Percentiles rank a stretch among this genome's conserved stretches.
Evolutionary conservation across 306 rosid species (phyloP).

Genomic region (Echinosophora koreensis): DNA sequence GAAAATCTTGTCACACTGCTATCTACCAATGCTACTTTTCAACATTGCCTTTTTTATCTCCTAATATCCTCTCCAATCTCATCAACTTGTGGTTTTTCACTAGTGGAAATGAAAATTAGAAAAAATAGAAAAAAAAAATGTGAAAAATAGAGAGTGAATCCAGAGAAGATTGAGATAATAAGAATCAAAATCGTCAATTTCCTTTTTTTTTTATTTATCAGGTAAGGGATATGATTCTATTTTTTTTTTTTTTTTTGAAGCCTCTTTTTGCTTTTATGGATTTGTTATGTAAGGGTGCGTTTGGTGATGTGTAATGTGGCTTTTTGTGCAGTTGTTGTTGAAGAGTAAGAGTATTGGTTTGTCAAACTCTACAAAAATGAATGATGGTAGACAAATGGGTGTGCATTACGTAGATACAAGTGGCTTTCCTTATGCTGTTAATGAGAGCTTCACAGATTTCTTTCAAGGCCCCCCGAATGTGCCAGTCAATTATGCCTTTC

Average conservation of each 20-base stretch:
- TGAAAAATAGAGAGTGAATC: no score
- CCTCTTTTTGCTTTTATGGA: slow-evolving; percentile 15
- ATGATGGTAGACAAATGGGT: slow-evolving; percentile 82
- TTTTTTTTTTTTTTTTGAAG: not conserved
- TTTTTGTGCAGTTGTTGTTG: slow-evolving; percentile 42
- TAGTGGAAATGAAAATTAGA: not conserved
- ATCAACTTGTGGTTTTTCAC: not conserved
- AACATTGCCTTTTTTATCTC: not conserved
- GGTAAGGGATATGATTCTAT: not conserved
- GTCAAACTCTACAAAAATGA: slow-evolving; percentile 54
- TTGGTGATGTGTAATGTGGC: slow-evolving; percentile 38
- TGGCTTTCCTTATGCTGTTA: slow-evolving; percentile 72
- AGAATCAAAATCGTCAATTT: slow-evolving; percentile 1
- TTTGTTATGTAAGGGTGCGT: slow-evolving; percentile 23
- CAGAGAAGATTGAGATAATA: not conserved
- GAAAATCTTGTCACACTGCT: slow-evolving; percentile 7
- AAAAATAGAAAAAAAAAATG: not conserved
- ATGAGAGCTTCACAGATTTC: slow-evolving; percentile 75
- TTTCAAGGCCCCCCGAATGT: slow-evolving; percentile 69
- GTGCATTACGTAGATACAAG: slow-evolving; percentile 72
- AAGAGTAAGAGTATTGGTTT: slow-evolving; percentile 21
- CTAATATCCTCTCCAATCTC: slow-evolving; percentile 26
- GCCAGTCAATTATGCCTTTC: slow-evolving; percentile 62
- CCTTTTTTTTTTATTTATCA: not conserved
- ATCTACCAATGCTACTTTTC: not conserved